These are phyloP conservation scores for Monoraphidium neglectum DNA, from an alignment of 139 green algal species.

Conservation along the genomic window DNA sequence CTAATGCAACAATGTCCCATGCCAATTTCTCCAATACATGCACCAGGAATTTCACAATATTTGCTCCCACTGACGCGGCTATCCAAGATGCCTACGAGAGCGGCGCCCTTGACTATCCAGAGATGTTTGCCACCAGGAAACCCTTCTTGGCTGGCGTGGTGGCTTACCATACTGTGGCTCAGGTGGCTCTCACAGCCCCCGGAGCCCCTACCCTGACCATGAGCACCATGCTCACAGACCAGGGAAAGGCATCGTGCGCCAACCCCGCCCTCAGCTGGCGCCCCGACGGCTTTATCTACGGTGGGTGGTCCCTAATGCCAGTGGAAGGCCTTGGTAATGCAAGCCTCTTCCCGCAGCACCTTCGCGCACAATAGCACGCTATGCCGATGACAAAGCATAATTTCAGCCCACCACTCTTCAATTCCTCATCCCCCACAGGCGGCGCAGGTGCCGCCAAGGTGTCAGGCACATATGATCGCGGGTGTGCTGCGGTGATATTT, in stretches of 20 bases:
- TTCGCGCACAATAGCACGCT: too few species aligned
- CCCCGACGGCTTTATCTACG: conserved; percentile 27
- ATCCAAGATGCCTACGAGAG: conserved; percentile 10
- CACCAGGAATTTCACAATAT: too few species aligned
- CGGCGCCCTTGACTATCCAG: conserved; percentile 23
- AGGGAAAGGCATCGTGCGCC: conserved; percentile 16
- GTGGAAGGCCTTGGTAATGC: too few species aligned
- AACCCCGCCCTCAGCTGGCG: conserved; percentile 22
- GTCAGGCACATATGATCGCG: neutral
- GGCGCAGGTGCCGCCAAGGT: conserved; percentile 4
- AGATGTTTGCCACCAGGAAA: conserved; percentile 27
- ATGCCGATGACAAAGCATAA: too few species aligned
- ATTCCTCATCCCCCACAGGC: too few species aligned
- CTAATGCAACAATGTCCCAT: too few species aligned
- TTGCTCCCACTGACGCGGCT: conserved; percentile 23
- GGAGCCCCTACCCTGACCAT: conserved; percentile 18
- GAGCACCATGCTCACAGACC: conserved; percentile 26
- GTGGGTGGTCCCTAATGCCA: too few species aligned
- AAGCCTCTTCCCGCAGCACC: too few species aligned
- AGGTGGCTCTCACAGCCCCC: conserved; percentile 16
- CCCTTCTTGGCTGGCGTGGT: conserved; percentile 19
- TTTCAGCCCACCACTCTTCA: too few species aligned
- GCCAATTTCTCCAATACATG: too few species aligned
- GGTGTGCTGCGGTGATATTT: conserved; percentile 16
- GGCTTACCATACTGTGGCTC: conserved; percentile 31